Evolutionary conservation across 805 yeast genomes (phyloP), one percentile per base, ranked within the genome.

Genomic region (Wickerhamiella australiensis): DNA sequence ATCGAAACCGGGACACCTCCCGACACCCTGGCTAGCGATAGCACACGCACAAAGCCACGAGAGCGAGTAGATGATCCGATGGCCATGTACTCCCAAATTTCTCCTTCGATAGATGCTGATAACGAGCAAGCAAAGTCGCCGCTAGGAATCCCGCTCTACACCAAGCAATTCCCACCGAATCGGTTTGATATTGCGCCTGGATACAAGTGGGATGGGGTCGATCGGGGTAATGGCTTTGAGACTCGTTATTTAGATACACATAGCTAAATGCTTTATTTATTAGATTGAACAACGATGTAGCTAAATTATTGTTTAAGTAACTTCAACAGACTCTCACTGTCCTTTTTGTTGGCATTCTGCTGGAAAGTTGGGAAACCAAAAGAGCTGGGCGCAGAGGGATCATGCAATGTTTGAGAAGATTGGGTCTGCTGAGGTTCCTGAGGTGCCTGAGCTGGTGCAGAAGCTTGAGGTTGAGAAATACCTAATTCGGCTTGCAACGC

Each of bases 161-260:
- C 65, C 25, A 80, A 80, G 0, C 54, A 70, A 0, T 76, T 65
- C 49, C 78, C 85, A 0, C 76, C 75, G 18, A 88, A 88, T 60
- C 67, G 97, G 51, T 88, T 85, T 63, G 74, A 74, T 2, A 79
- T 88, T 12, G 65, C 67, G 3, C 94, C 96, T 0, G 96, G 96
- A 0, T 69, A 70, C 55, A 69, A 85, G 51, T 88, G 97, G 97
- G 95, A 85, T 63, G 96, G 96, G 0, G 79, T 88, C 1, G 88
- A 85, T 64, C 68, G 97, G 52, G 79, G 94, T 0, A 88, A 82
- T 60, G 96, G 95, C 3, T 88, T 83, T 64, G 97, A 88, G 61
- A 68, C 66, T 45, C 68, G 73, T 49, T 74, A 83, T 71, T 71
- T 83, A 54, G 69, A 53, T 15, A 12, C 22, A 2, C 49, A 46